Base-by-base conservation (phyloP, 179 eudicot species). In the Heliamphora pulchella region DNA sequence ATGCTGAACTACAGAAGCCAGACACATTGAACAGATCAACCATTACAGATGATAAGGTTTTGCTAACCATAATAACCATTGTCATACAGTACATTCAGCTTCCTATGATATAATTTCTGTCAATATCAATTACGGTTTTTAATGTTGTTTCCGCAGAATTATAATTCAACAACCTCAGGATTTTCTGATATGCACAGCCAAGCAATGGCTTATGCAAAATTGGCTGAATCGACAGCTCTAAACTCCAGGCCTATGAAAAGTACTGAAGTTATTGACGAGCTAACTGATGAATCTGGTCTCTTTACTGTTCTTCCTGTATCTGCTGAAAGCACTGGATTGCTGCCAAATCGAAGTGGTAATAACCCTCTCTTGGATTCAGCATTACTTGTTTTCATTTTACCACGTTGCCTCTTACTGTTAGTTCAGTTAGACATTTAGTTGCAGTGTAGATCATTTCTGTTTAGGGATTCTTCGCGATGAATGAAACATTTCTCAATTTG, bases 241-340 rank as follows among this genome's bases (percentile, higher is more conserved):
- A 75, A 81, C 68, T 80, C 90, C 78, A 79, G 18, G 74, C 71
- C 75, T 80, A 65, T 63, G 79, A 76, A 83, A 78, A 84, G 76
- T 61, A 81, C 51, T 68, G 87, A 80, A 63, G 81, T 77, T 72
- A 57, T 73, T 22, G 78, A 80, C 71, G 84, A 79, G 74, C 81
- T 87, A 68, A 89, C 89, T 77, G 92, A 90, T 85, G 91, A 87
- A 71, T 91, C 94, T 67, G 98, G 97, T 64, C 87, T 91, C n/a
- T n/a, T n/a, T 80, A 57, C 85, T 44, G 89, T 95, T 81, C 97
- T 95, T 83, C 98, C 98, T 53, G 91, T 95, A 85, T 95, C 98
- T 71, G 98, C 98, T 83, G 90, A 95, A 83, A 90, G 89, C 74
- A 90, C 97, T 11, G 92, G 91, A 61, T 81, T 95, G 76, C 85